These are phyloP conservation scores for Aphanomyces astaci DNA, from an alignment of 352 stramenopile genomes.

Conservation along the genomic window DNA sequence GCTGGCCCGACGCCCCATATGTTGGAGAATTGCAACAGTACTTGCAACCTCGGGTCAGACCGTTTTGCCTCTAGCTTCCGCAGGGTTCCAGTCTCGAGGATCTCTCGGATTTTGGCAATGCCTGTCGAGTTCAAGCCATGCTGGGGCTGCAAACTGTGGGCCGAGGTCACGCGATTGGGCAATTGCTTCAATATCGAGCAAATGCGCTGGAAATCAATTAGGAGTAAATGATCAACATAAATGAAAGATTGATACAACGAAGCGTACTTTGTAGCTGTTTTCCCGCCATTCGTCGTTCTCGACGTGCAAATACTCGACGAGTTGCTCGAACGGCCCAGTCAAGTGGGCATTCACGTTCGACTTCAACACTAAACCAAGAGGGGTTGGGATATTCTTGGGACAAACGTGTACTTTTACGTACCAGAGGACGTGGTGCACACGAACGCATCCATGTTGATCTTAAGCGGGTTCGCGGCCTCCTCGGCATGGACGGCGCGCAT, in stretches of 20 bases:
- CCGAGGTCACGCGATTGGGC: conserved; percentile 44
- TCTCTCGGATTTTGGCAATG: conserved; percentile 58
- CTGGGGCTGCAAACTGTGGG: conserved; percentile 43
- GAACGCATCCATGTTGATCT: conserved; percentile 47
- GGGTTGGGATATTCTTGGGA: neutral
- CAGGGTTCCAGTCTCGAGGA: conserved; percentile 64
- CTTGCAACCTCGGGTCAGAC: conserved; percentile 42
- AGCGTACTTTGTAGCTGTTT: conserved; percentile 70
- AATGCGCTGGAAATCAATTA: conserved; percentile 48
- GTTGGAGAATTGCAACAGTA: conserved; percentile 52
- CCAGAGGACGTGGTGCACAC: conserved; percentile 66
- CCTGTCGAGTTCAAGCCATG: conserved; percentile 14
- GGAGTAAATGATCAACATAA: neutral
- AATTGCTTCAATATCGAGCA: conserved; percentile 63
- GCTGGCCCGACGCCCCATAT: conserved; percentile 74
- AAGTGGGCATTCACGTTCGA: conserved; percentile 68
- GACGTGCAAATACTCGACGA: conserved; percentile 74
- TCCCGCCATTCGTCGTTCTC: conserved; percentile 69
- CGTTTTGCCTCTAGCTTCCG: conserved; percentile 79
- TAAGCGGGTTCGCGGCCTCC: conserved; percentile 26
- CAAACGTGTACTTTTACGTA: conserved; percentile 25
- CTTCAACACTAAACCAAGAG: conserved; percentile 39
- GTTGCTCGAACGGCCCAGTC: conserved; percentile 62
- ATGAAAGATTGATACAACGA: neutral
- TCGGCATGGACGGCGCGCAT: conserved; percentile 43